Percentiles rank a stretch among this genome's conserved stretches.
phyloP scores from a whole-genome alignment of 768 basidiomycete species.

The Lentinula guzmanii region DNA sequence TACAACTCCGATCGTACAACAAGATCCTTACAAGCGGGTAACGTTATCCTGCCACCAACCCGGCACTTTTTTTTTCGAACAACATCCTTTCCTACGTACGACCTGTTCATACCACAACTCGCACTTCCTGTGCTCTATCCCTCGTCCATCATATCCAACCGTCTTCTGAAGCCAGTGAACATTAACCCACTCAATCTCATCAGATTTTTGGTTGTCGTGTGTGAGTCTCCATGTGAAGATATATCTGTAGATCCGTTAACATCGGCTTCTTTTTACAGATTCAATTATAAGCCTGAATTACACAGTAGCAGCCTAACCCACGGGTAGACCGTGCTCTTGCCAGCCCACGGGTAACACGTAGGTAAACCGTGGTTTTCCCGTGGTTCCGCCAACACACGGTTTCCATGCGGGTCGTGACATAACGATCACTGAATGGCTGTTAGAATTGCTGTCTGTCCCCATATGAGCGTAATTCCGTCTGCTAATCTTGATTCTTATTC shows the following conservation, averaged over 20 bases:
- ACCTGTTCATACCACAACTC: background rate
- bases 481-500: too few relatives aligned
- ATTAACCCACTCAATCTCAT: conserved; percentile 5
- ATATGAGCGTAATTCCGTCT: too few relatives aligned
- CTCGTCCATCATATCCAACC: background rate
- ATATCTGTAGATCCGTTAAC: conserved; percentile 45
- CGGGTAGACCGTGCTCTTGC: too few relatives aligned
- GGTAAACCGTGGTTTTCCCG: too few relatives aligned
- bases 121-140: background rate
- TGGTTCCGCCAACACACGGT: too few relatives aligned
- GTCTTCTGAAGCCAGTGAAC: background rate
- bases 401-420: too few relatives aligned
- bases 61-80: background rate
- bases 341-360: too few relatives aligned
- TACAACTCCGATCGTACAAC: conserved; percentile 1
- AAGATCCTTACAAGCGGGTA: background rate
- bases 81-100: background rate
- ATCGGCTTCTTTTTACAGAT: conserved; percentile 50
- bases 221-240: conserved; percentile 2
- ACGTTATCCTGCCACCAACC: background rate
- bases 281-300: conserved; percentile 32
- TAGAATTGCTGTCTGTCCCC: too few relatives aligned
- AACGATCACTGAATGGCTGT: too few relatives aligned
- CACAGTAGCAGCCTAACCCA: too few relatives aligned
- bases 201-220: conserved; percentile 14